Conservation (phyloP, 805 yeast genomes). For the Lachancea mirantina region DNA sequence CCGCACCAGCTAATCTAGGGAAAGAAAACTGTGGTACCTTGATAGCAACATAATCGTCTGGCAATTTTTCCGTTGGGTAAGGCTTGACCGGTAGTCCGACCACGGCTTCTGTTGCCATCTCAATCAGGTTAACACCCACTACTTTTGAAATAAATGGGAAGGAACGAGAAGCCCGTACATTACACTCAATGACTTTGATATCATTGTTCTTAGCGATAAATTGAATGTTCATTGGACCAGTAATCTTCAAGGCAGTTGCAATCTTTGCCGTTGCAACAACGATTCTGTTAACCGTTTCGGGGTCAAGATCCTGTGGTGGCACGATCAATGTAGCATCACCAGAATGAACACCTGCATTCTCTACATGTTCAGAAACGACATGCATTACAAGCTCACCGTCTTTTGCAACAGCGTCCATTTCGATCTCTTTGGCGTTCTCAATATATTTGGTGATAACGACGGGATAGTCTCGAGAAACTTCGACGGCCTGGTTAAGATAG, state of each 20-base stretch:
- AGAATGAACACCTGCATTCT: slow-evolving; percentile 98
- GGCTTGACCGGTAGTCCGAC: slow-evolving; percentile 82
- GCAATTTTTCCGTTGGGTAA: slow-evolving; percentile 82
- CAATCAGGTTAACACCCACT: slow-evolving; percentile 92
- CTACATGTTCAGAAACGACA: slow-evolving; percentile 97
- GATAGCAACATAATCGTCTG: slow-evolving; percentile 90
- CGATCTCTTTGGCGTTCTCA: slow-evolving; percentile 95
- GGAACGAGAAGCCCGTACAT: slow-evolving; percentile 98
- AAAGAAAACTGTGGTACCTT: slow-evolving; percentile 97
- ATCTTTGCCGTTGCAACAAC: slow-evolving; percentile 95
- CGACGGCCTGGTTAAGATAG: slow-evolving; percentile 88
- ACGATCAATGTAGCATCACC: slow-evolving; percentile 98
- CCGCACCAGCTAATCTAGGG: slow-evolving; percentile 95
- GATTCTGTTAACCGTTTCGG: slow-evolving; percentile 84
- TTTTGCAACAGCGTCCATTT: slow-evolving; percentile 96
- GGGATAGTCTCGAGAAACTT: slow-evolving; percentile 95
- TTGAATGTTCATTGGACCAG: slow-evolving; percentile 97
- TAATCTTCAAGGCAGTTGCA: slow-evolving; percentile 88
- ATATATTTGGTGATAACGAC: slow-evolving; percentile 95
- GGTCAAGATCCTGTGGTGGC: slow-evolving; percentile 92
- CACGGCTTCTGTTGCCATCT: slow-evolving; percentile 94
- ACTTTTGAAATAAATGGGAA: slow-evolving; percentile 98
- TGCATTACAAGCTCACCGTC: slow-evolving; percentile 94
- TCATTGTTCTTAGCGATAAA: slow-evolving; percentile 92
- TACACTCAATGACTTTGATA: slow-evolving; percentile 96